Base-by-base conservation (phyloP, 768 basidiomycete species). In the Auriscalpium microsporum region DNA sequence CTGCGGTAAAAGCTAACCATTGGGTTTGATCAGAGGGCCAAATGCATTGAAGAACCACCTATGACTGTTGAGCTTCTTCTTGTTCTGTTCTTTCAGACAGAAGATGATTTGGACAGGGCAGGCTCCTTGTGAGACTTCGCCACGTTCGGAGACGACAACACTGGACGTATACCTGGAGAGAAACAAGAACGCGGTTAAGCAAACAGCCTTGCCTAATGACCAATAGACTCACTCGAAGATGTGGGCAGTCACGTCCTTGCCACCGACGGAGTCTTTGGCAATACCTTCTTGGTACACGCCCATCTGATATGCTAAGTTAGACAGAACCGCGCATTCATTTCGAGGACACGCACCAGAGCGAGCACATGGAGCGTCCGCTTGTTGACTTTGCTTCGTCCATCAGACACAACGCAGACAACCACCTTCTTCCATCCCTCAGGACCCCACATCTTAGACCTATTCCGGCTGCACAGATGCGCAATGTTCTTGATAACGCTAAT, bases 11-110 rank as follows among this genome's bases (percentile, higher is more conserved):
- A 52, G 56, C 72, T 36, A 50, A 85, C 87, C 87, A 63, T 93
- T 91, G 40, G 93, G 87, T 58, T 84, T 81, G 63, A 95, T 79
- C 55, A 94, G 75, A 23, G 93, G 90, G 19, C 90, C 89, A 60
- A 95, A 90, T 0, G 90, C 94, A 65, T 96, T 96, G 79, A 96
- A 95, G 77, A 95, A 95, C 94, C 94, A 96, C 17, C 94, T 81
- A 65, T 96, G 93, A 63, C 87, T 89, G 74, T 95, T 95, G 63
- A 95, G 78, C 69, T 96, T 95, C 78, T 95, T 94, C 78, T 93
- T 93, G 78, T 94, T 96, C 73, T 91, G 89, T 68, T 94, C 92
- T 71, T 94, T 94, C 64, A 94, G 73, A 65, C 91, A 93, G 74
- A 94, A 94, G 47, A 98, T 74, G 62, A 90, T 78, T 69, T 94